Evolutionary conservation across 139 green algal genomes (phyloP), one percentile per base, ranked within the genome.

Genomic region (Chlorella sp.): DNA sequence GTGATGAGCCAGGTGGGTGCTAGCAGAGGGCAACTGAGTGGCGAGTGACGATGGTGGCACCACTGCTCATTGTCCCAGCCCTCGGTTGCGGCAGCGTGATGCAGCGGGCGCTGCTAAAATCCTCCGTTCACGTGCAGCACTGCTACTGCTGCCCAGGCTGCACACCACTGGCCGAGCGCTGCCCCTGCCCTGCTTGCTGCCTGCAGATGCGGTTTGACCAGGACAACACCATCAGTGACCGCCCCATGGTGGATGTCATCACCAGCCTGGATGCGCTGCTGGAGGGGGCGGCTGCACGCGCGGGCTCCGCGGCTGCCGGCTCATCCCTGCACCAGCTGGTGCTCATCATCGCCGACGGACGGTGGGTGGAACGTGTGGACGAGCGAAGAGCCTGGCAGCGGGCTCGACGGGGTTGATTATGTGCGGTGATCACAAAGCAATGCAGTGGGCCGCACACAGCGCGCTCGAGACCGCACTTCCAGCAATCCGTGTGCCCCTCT

Each of bases 221-320:
- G 81, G 97, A 99, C 89, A 99, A 98, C 93, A 99, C 96, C 34
- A 95, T 99, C 41, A 91, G 88, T 17, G 97, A 99, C 86, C 84
- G 90, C 51, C 97, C 97, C 28, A 94, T 98, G 92, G 89, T 96
- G 69, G 90, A 96, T 65, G 90, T 99, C 30, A 86, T 99, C 78
- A 83, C 89, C 5, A 90, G 85, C 48, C 87, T 98, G 80, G 81
- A 91, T 40, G 84, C 89, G 73, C 89, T 96, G 85, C 88, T 99
- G 70, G 92, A 95, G 24, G 41, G 72, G 0, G 96, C 96, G 5
- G 60, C 58, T 56, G 93, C 44, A 9, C 90, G 92, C 60, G 80
- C 40, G 20, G 62, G 64, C 22, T 38, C 67, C 20, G 36, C 60
- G 9, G 51, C 67, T 28, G 30, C 26, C 1, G 62, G 34, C 38